Conservation (phyloP, 2,329 filamentous ascomycete genomes). For the Colletotrichum tropicale region DNA sequence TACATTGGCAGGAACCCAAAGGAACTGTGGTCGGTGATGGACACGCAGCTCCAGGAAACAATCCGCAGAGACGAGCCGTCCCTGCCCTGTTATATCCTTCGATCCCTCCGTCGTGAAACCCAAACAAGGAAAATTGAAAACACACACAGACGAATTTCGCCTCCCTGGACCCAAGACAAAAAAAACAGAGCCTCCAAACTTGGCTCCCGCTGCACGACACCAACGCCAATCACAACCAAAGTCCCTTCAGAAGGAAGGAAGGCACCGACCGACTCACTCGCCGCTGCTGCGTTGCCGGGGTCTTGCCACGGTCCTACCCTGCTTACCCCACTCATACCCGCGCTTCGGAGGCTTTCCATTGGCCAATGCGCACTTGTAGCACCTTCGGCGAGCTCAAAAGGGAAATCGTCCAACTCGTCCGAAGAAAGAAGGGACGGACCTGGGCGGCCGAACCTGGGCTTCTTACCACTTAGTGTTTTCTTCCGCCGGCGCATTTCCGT, state of each 20-base stretch:
- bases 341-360: not conserved
- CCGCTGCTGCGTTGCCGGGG: not conserved
- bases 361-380: not conserved
- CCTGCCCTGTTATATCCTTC: not conserved
- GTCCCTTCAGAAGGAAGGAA: not conserved
- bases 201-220: slow-evolving; percentile 9
- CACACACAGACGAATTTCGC: not conserved
- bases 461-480: too few relatives aligned
- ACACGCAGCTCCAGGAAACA: not conserved
- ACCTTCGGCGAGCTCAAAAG: not conserved
- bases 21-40: not conserved
- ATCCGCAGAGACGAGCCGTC: not conserved
- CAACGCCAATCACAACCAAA: not conserved
- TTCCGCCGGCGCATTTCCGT: not conserved
- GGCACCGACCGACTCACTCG: not conserved
- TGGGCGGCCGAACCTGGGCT: not conserved
- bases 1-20: not conserved
- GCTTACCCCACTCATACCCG: not conserved
- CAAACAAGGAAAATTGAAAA: not conserved
- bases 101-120: not conserved
- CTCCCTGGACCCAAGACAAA: not conserved
- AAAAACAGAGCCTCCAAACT: slow-evolving; percentile 16
- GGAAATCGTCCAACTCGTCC: not conserved
- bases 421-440: not conserved
- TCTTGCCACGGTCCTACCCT: not conserved